Conservation (phyloP, 441 rosid species). For the Jatropha podagrica region DNA sequence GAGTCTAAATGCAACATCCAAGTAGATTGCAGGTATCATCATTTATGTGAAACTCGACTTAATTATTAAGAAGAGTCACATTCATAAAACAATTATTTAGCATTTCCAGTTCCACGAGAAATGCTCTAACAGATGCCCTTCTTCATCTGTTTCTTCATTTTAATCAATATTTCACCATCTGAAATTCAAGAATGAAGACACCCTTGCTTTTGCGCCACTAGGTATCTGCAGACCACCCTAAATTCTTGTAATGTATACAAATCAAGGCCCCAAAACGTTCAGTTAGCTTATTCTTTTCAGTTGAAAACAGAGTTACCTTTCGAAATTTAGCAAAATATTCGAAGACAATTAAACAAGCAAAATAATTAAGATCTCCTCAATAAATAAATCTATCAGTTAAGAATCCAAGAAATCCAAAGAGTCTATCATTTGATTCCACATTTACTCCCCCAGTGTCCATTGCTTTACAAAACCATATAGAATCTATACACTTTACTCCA, state of each 20-base stretch:
- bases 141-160: no score
- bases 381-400: conserved; percentile 13
- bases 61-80: no score
- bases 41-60: no score
- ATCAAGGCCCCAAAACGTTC: not conserved
- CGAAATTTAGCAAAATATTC: conserved; percentile 6
- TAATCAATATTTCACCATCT: no score
- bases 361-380: conserved; percentile 15
- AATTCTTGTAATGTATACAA: not conserved
- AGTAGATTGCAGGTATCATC: no score
- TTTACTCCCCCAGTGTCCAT: conserved; percentile 23
- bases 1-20: not conserved
- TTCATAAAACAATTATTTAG: no score
- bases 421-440: conserved; percentile 18
- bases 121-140: no score
- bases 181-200: no score
- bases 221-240: not conserved
- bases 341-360: conserved; percentile 29
- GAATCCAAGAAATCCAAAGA: conserved; percentile 27
- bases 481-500: conserved; percentile 18
- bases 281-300: not conserved
- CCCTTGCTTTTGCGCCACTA: no score
- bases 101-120: no score
- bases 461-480: conserved; percentile 4
- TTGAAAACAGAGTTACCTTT: not conserved